These are phyloP conservation scores for Malus hybrid DNA, from an alignment of 331 rosid species.

Conservation along the genomic window DNA sequence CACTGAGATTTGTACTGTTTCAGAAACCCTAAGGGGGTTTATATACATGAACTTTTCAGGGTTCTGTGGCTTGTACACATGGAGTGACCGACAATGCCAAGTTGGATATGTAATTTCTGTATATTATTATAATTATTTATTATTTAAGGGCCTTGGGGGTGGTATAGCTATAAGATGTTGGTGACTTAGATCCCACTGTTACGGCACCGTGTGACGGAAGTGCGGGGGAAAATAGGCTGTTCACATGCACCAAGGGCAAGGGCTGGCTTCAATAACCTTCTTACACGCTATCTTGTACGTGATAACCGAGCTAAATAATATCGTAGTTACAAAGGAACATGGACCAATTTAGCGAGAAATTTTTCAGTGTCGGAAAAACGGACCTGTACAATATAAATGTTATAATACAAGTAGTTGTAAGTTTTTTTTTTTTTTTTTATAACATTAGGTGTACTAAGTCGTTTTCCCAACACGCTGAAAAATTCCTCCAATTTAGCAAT, in stretches of 20 bases:
- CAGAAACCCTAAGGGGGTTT: not conserved
- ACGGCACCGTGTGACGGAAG: not conserved
- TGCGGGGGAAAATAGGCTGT: constrained; percentile 23
- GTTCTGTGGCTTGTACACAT: not conserved
- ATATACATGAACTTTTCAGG: not conserved
- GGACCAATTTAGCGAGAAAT: not conserved
- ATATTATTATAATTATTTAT: not conserved
- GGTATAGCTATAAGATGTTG: not conserved
- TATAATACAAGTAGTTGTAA: too few relatives aligned
- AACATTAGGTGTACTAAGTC: too few relatives aligned
- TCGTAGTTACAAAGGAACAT: constrained; percentile 25
- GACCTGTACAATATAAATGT: too few relatives aligned
- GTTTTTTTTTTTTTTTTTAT: too few relatives aligned
- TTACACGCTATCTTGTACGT: not conserved
- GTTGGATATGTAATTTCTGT: not conserved
- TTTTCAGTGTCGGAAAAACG: too few relatives aligned
- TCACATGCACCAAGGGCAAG: constrained; percentile 29
- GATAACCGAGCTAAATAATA: not conserved
- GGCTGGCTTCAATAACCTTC: not conserved
- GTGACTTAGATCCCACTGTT: not conserved
- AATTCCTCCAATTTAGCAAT: not conserved
- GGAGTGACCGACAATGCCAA: not conserved
- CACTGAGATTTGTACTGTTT: not conserved
- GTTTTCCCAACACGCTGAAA: too few relatives aligned
- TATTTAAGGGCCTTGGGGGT: not conserved